Conservation (phyloP, 371 early-diverging fungal genomes). For the Actinomucor elegans region DNA sequence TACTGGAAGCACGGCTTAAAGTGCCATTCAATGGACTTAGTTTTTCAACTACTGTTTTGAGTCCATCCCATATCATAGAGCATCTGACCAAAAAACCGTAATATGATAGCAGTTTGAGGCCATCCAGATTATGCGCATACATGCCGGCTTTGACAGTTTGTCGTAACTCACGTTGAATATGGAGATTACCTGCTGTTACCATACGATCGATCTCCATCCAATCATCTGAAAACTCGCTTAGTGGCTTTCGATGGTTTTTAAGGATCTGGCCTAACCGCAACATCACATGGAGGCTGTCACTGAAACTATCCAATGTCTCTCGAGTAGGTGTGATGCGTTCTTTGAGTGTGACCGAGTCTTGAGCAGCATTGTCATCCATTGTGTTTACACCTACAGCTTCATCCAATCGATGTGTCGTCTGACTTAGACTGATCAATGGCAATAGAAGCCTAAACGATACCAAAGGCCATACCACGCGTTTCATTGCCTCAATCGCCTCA, state of each 20-base stretch:
- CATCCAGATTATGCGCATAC: slow-evolving; percentile 13
- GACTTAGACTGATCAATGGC: slow-evolving; percentile 25
- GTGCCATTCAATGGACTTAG: slow-evolving; percentile 23
- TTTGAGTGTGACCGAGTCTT: background rate
- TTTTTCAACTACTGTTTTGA: slow-evolving; percentile 24
- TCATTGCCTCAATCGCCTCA: slow-evolving; percentile 39
- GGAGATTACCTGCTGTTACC: slow-evolving; percentile 9
- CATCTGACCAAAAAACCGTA: slow-evolving; percentile 26
- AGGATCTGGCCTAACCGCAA: slow-evolving; percentile 15
- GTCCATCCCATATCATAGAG: slow-evolving; percentile 29
- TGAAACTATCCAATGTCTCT: slow-evolving; percentile 19
- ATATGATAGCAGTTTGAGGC: slow-evolving; percentile 18
- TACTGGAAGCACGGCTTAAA: slow-evolving; percentile 20
- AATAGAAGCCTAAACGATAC: slow-evolving; percentile 34
- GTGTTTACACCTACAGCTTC: background rate
- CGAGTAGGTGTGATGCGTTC: slow-evolving; percentile 13
- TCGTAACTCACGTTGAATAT: slow-evolving; percentile 14
- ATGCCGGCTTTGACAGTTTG: slow-evolving; percentile 11
- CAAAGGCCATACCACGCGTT: slow-evolving; percentile 34
- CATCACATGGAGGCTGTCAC: slow-evolving; percentile 21
- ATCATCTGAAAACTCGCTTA: slow-evolving; percentile 22
- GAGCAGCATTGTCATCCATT: background rate
- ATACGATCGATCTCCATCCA: slow-evolving; percentile 26
- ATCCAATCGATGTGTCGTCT: slow-evolving; percentile 7
- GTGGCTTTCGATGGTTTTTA: slow-evolving; percentile 5